Evolutionary conservation across 2,329 filamentous ascomycete genomes (phyloP), one percentile per base, ranked within the genome.

Genomic region (Claviceps sp.): DNA sequence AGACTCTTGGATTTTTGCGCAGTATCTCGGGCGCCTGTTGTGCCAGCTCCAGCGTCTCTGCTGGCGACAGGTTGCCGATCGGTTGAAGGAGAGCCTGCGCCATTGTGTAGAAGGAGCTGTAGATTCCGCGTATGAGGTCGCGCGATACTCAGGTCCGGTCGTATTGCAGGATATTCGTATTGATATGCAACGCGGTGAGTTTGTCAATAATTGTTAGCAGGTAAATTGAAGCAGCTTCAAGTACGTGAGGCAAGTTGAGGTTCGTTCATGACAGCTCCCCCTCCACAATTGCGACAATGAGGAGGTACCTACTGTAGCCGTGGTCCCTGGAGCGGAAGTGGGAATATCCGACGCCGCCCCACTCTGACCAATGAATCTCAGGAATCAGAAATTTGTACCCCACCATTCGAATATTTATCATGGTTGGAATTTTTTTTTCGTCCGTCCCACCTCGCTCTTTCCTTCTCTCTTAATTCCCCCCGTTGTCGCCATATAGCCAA

Each of bases 1-100:
- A 72, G 37, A 73, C 71, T 56, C 74, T 76, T 6, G 76, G 73
- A 45, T 75, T 76, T 60, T 68, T 77, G 57, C 68, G 68, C 54
- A 84, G 70, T 55, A 83, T 72, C 50, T 61, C 61, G 1, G 80
- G 79, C 55, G 81, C 80, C 67, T 78, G 73, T 60, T 82, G 78
- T n/a, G 81, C 78, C 52, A 81, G 69, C 58, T 74, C 66, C 54
- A 82, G 68, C 50, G 76, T 79, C 57, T 76, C 74, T 34, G 70
- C 67, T 11, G 77, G 76, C 34, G 79, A 71, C 37, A 83, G 72
- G 59, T 78, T 72, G 60, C 72, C 72, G 40, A 79, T 76, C 6
- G 79, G 77, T 54, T 75, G 75, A 52, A 81, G 68, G 18, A 83
- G 70, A 41, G 78, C 74, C 5, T 72, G 71, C 13, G 70, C 61